Evolutionary conservation across 176 grass and related monocot species (phyloP).

Genomic region (Musa itinerans): DNA sequence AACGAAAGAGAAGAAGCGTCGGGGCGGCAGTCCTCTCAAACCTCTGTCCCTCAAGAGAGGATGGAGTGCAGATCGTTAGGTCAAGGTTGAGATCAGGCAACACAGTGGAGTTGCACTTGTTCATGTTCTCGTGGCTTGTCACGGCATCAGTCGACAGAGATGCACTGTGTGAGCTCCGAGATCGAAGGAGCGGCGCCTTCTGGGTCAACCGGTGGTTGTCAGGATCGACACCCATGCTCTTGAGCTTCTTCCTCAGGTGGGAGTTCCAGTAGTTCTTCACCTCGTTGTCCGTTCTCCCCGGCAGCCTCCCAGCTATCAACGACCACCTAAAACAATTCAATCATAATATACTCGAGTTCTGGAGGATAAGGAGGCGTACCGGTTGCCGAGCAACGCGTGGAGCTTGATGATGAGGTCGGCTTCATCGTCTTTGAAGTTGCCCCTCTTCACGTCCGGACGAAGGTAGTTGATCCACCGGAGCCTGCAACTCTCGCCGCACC

Average conservation of each 20-base stretch:
- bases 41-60: background rate
- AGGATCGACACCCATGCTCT: background rate
- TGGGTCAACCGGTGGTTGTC: conserved; percentile 2
- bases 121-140: no score
- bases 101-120: no score
- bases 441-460: background rate
- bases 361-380: conserved; percentile 1
- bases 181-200: background rate
- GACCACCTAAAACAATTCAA: conserved; percentile 25
- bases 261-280: conserved; percentile 41
- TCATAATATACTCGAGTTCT: no score
- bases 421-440: conserved; percentile 34
- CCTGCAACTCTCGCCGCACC: conserved; percentile 24
- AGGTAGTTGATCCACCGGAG: conserved; percentile 25
- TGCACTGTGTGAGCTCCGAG: background rate
- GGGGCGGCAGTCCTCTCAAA: background rate
- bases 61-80: background rate
- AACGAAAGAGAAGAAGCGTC: background rate
- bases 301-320: conserved; percentile 43
- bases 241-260: conserved; percentile 17
- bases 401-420: conserved; percentile 45
- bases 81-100: conserved; percentile 20
- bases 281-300: conserved; percentile 35
- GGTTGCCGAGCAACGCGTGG: conserved; percentile 46
- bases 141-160: background rate